Evolutionary conservation across 352 stramenopile species (phyloP), one percentile per base, ranked within the genome.

Genomic region (Globisporangium heterothallicum): DNA sequence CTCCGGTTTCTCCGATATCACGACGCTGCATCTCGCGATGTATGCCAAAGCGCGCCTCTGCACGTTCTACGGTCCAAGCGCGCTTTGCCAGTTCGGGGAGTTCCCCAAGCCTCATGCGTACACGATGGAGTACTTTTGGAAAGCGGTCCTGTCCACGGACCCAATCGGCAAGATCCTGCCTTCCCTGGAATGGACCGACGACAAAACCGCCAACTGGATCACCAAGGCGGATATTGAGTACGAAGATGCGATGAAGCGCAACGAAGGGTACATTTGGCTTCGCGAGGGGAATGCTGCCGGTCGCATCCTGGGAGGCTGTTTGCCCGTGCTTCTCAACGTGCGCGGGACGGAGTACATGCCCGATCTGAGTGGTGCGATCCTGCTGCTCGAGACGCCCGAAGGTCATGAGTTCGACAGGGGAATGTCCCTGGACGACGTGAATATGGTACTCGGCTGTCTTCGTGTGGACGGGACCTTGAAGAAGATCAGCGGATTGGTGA

Each of bases 121-220:
- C 56, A 82, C 74, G 13, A 66, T 76, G 41, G 35, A 59, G 9
- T 42, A 66, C 14, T 88, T 83, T 30, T 70, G 48, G 42, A 66
- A 52, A 14, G 65, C 67, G 5, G 42, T 78, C 13, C 34, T 57
- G 25, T 57, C 42, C 3, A n/a, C 42, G 3, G 7, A 56, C 0
- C 61, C 72, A 4, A 53, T 83, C 14, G 69, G 74, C 0, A 22
- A 49, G 0, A 48, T 86, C 26, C 10, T 25, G 8, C 57, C 74
- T 8, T 88, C 74, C 3, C 34, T 24, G 0, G 67, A 84, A 40
- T 88, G 72, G 74, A 78, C 64, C 1, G 70, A 86, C 42, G 72
- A 88, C 61, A 84, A 82, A 54, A 81, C 72, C 4, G 62, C 67
- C 2, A 78, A 88, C 62, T 88, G 77, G 74, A 49, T 80, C 25